Conservation (phyloP, 257 asterid species). For the Nyctanthes arbortristis region DNA sequence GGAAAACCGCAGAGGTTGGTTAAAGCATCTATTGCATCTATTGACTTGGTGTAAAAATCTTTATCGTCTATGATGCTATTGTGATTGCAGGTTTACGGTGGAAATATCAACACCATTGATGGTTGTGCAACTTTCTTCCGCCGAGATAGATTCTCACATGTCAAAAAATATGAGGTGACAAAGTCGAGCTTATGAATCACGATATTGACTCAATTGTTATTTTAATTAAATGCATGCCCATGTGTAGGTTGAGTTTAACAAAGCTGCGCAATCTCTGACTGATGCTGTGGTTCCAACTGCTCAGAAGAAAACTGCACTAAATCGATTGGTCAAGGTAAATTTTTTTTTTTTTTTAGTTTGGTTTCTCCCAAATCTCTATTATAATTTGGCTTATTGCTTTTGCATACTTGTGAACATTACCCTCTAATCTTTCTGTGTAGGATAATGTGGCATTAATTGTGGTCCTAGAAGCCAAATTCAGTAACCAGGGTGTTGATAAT, state of each 20-base stretch:
- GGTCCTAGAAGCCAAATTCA: too few species aligned
- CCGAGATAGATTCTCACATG: conserved; percentile 91
- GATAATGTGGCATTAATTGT: too few species aligned
- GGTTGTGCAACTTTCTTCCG: conserved; percentile 99
- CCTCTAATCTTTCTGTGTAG: too few species aligned
- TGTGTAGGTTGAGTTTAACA: conserved; percentile 91
- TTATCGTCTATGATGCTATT: conserved; percentile 23
- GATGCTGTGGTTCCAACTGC: conserved; percentile 80
- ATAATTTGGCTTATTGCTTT: too few species aligned
- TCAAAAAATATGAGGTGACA: conserved; percentile 91
- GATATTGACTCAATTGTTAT: conserved; percentile 7
- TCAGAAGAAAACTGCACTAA: conserved; percentile 74
- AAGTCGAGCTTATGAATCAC: conserved; percentile 17
- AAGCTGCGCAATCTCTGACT: conserved; percentile 94
- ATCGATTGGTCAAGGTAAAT: too few species aligned
- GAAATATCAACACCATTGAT: conserved; percentile 57
- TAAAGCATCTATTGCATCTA: conserved; percentile 12
- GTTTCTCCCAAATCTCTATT: too few species aligned
- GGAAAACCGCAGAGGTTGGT: conserved; percentile 87
- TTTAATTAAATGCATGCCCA: conserved; percentile 14
- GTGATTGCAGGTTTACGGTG: conserved; percentile 61
- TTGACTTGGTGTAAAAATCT: conserved; percentile 10
- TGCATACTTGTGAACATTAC: too few species aligned
- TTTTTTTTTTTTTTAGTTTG: too few species aligned
- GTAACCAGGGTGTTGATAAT: too few species aligned